A percentile compares a stretch with the other conserved stretches of the same genome.
Evolutionary conservation across 1,284 basidiomycete species (phyloP).

Genomic region (Rhodotorula sp.): DNA sequence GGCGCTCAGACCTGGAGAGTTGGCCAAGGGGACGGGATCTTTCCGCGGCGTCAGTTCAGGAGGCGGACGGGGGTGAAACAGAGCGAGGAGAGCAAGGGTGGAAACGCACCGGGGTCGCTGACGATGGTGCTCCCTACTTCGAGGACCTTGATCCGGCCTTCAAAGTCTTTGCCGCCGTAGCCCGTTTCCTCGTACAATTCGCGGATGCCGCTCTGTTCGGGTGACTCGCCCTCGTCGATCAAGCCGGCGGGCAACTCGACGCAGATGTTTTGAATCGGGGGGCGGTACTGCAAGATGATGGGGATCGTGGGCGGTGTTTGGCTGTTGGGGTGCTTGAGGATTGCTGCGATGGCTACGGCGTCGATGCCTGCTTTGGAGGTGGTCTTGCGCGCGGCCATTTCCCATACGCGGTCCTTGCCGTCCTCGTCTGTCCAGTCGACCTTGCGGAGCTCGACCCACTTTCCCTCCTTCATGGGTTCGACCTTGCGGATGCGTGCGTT

Average conservation of each 20-base stretch:
- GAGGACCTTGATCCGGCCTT: conserved; percentile 33
- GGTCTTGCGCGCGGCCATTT: conserved; percentile 76
- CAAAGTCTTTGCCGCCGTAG: conserved; percentile 54
- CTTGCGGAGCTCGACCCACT: conserved; percentile 16
- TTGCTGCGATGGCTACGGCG: conserved; percentile 77
- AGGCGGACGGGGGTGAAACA: not conserved
- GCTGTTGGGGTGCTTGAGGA: conserved; percentile 61
- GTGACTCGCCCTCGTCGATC: conserved; percentile 74
- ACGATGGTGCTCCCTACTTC: conserved; percentile 27
- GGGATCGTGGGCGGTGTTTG: conserved; percentile 63
- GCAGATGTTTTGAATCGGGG: conserved; percentile 37
- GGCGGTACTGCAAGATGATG: conserved; percentile 51
- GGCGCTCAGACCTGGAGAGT: conserved; percentile 22
- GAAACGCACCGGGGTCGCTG: conserved; percentile 22
- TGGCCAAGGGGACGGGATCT: conserved; percentile 1
- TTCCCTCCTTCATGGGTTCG: conserved; percentile 24
- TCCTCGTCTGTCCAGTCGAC: conserved; percentile 37
- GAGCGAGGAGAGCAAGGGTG: no score
- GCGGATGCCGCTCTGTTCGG: conserved; percentile 72
- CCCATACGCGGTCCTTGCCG: conserved; percentile 67
- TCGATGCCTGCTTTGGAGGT: conserved; percentile 71
- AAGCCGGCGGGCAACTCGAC: conserved; percentile 82
- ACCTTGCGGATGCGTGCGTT: conserved; percentile 16
- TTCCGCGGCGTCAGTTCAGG: not conserved
- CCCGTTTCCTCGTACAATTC: conserved; percentile 91